These are phyloP conservation scores for Sanghuangporus sanghuang DNA, from an alignment of 1,284 basidiomycete species.

Conservation along the genomic window DNA sequence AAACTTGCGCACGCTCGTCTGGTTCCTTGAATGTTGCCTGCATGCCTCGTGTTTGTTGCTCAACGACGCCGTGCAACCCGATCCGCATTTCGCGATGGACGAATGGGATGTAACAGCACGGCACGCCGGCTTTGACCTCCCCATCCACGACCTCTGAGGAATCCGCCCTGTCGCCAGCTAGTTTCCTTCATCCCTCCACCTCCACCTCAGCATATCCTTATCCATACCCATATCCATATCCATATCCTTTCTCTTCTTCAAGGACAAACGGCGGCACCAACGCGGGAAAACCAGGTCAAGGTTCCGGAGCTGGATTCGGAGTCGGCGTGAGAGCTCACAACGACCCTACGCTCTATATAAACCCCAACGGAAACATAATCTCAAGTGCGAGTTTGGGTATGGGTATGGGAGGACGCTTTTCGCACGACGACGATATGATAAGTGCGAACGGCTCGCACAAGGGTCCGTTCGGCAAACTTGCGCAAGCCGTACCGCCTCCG, in stretches of 20 bases:
- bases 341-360: background rate
- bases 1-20: too few species aligned
- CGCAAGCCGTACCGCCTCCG: background rate
- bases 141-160: constrained; percentile 14
- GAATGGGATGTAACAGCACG: background rate
- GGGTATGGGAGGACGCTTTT: background rate
- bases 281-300: background rate
- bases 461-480: background rate
- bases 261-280: background rate
- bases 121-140: constrained; percentile 12
- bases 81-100: background rate
- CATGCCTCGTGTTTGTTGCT: background rate
- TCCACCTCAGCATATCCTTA: background rate
- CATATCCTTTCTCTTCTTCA: background rate
- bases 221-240: background rate
- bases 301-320: background rate
- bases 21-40: background rate
- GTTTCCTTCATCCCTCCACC: background rate
- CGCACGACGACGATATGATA: background rate
- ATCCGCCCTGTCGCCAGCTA: constrained; percentile 11
- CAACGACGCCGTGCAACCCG: background rate
- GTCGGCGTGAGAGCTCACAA: too few species aligned
- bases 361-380: background rate
- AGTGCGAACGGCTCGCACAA: background rate
- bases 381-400: background rate